Percentiles rank a stretch among this genome's conserved stretches.
Evolutionary conservation across 257 asterid species (phyloP).

Genomic region (Osmanthus fragrans): DNA sequence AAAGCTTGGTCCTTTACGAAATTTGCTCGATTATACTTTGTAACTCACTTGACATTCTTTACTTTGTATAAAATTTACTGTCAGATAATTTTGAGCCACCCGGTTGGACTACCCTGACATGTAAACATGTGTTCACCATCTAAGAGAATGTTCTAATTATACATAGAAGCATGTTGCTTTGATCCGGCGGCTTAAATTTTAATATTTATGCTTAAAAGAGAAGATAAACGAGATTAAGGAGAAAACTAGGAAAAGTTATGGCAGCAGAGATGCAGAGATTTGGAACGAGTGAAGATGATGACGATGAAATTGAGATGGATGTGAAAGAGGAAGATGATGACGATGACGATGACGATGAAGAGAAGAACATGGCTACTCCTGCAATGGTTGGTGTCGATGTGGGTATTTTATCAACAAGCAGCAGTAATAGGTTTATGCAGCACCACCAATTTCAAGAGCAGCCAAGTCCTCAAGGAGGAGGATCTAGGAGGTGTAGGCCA

Average conservation of each 20-base stretch:
- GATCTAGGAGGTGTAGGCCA: constrained; percentile 87
- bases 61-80: constrained; percentile 15
- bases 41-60: constrained; percentile 16
- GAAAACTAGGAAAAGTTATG: constrained; percentile 35
- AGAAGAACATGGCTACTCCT: constrained; percentile 49
- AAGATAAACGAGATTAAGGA: constrained; percentile 28
- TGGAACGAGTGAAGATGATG: constrained; percentile 79
- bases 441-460: constrained; percentile 74
- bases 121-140: constrained; percentile 11
- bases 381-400: constrained; percentile 53
- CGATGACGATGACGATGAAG: constrained; percentile 58
- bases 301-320: constrained; percentile 93
- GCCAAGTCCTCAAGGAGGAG: constrained; percentile 76
- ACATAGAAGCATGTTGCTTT: constrained; percentile 23
- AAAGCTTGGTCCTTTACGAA: neutral
- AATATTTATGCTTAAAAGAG: constrained; percentile 24
- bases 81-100: constrained; percentile 18
- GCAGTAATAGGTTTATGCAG: constrained; percentile 51
- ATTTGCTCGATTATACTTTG: neutral
- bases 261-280: constrained; percentile 76
- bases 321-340: constrained; percentile 88
- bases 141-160: constrained; percentile 8
- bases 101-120: constrained; percentile 16
- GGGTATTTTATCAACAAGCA: constrained; percentile 50
- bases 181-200: constrained; percentile 17